Base-by-base conservation (phyloP, 2,329 filamentous ascomycete species). In the Aspergillus novofumigatus region DNA sequence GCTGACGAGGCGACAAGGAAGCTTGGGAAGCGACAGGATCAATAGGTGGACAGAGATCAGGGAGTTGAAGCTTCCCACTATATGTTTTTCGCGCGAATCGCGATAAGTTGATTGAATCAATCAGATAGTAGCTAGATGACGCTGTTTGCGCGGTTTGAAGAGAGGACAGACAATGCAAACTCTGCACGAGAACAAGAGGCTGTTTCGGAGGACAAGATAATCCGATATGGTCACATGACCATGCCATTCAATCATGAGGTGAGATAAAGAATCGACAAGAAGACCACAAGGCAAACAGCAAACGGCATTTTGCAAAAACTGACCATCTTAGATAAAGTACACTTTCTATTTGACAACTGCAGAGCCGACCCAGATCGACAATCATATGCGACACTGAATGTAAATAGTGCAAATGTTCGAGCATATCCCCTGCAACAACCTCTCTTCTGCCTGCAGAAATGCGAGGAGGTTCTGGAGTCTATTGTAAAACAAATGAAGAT, bases 91-190 rank as follows among this genome's bases (percentile, higher is more conserved):
- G 53, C 42, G 51, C 44, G 38, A 64, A 47, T 61, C 60, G 62
- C 54, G 60, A 62, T 59, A 60, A 57, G 45, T 60, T 48, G 20
- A 44, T 60, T 45, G 20, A 51, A 60, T 65, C 58, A 60, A 63
- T 58, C 57, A 67, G 66, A 69, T 65, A 63, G 57, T 56, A 62
- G 61, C 52, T 56, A 55, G 63, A 68, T 64, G 64, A 66, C 61
- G 67, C 60, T 72, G 70, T 74, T 74, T 73, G 70, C 59, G 66
- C 61, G 63, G 72, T 74, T 75, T 75, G 72, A 73, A 74, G 66
- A 52, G 64, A 59, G 59, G 65, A 61, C 72, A 74, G 72, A 75
- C 72, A 75, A 57, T 75, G 72, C 72, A 75, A 75, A 74, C 70
- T 65, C 59, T 65, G 68, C 55, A 72, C 72, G 38, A 75, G 64